Percentiles rank a stretch among this genome's conserved stretches.
These are phyloP conservation scores for Linaria vulgaris DNA, from an alignment of 257 asterid genomes.

Conservation along the genomic window DNA sequence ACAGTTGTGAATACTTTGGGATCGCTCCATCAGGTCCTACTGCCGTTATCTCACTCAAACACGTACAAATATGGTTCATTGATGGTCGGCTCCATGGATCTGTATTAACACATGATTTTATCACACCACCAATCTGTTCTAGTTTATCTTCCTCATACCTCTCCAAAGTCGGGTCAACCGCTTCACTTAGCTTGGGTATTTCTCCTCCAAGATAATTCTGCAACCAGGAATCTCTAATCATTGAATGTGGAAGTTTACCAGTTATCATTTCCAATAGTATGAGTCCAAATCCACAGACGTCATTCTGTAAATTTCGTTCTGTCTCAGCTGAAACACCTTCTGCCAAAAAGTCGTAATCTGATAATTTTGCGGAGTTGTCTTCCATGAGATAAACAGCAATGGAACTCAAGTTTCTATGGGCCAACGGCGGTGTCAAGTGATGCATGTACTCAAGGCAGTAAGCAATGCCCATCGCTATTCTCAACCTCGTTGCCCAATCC, in stretches of 20 bases:
- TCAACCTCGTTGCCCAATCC: constrained; percentile 73
- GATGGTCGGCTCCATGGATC: constrained; percentile 44
- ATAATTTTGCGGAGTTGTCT: constrained; percentile 84
- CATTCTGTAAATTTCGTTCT: constrained; percentile 32
- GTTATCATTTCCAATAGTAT: constrained; percentile 64
- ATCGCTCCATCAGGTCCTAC: constrained; percentile 69
- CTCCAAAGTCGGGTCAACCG: constrained; percentile 60
- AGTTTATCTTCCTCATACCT: constrained; percentile 47
- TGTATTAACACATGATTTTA: constrained; percentile 45
- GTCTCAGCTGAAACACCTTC: constrained; percentile 35
- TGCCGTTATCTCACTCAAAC: constrained; percentile 61
- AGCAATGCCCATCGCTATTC: constrained; percentile 85
- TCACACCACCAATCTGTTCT: constrained; percentile 46
- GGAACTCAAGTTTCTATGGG: constrained; percentile 65
- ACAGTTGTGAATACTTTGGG: constrained; percentile 66
- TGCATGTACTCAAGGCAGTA: constrained; percentile 89
- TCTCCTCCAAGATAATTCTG: constrained; percentile 49
- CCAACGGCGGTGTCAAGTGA: constrained; percentile 57
- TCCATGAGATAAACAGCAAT: constrained; percentile 63
- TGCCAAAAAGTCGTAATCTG: constrained; percentile 52
- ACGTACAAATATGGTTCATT: constrained; percentile 47
- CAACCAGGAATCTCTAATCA: constrained; percentile 59
- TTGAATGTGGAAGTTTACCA: constrained; percentile 62
- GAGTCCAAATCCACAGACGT: constrained; percentile 71
- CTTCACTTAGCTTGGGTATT: constrained; percentile 31